phyloP scores from a whole-genome alignment of 306 rosid genomes.

The Purshia tridentata region DNA sequence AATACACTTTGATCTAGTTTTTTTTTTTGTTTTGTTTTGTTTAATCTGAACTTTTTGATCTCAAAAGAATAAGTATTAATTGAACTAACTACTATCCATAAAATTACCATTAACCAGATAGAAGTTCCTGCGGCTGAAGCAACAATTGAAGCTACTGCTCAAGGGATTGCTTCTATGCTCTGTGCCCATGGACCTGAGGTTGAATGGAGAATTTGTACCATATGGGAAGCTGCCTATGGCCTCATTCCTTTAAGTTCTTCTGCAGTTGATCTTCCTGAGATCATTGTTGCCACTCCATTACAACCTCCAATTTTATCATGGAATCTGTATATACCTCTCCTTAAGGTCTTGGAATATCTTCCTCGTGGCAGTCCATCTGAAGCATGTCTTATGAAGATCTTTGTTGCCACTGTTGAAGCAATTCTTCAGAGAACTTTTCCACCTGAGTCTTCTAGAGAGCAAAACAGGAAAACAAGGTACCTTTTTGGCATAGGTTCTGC shows the following conservation, averaged over 20 bases:
- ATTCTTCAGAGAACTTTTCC: slow-evolving; percentile 94
- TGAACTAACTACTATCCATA: neutral
- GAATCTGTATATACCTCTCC: slow-evolving; percentile 94
- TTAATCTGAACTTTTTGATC: neutral
- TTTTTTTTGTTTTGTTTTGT: neutral
- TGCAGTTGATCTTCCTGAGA: slow-evolving; percentile 95
- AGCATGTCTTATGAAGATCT: slow-evolving; percentile 96
- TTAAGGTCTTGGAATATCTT: slow-evolving; percentile 93
- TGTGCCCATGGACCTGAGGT: slow-evolving; percentile 99
- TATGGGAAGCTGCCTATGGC: slow-evolving; percentile 99
- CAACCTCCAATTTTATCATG: slow-evolving; percentile 91
- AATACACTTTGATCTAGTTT: slow-evolving; percentile 4
- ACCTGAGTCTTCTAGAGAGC: slow-evolving; percentile 60
- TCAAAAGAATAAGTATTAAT: neutral
- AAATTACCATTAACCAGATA: slow-evolving; percentile 49
- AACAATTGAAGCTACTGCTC: slow-evolving; percentile 95
- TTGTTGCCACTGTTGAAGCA: slow-evolving; percentile 95
- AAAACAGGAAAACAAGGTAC: slow-evolving; percentile 71
- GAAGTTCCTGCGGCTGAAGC: slow-evolving; percentile 96
- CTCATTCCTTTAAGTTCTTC: slow-evolving; percentile 92
- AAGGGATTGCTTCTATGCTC: slow-evolving; percentile 97
- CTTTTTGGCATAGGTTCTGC: slow-evolving; percentile 68
- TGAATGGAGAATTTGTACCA: slow-evolving; percentile 99
- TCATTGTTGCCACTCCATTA: slow-evolving; percentile 84
- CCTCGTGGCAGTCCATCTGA: slow-evolving; percentile 99